phyloP scores from a whole-genome alignment of 495 filamentous ascomycete genomes.

The Aspergillus incahuasiensis region DNA sequence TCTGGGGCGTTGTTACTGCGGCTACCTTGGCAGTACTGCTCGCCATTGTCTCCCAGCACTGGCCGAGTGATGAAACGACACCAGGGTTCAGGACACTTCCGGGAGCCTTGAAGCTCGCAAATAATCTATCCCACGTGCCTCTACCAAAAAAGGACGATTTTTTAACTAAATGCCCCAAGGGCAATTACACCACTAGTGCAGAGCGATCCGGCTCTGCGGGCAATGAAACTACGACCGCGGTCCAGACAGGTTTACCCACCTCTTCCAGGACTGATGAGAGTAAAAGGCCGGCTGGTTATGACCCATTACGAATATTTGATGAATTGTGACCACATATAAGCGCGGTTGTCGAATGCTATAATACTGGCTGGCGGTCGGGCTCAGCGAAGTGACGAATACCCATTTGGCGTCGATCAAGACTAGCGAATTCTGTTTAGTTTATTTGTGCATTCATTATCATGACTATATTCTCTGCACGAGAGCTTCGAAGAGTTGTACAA shows the following conservation, averaged over 20 bases:
- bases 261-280: slow-evolving; percentile 1
- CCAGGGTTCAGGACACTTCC: not conserved
- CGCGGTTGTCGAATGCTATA: too few species aligned
- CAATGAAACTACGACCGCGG: slow-evolving; percentile 13
- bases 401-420: not conserved
- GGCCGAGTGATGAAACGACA: slow-evolving; percentile 10
- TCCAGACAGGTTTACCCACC: slow-evolving; percentile 3
- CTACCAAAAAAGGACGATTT: not conserved
- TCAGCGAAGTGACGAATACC: not conserved
- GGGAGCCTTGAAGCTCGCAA: not conserved
- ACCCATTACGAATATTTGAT: slow-evolving; percentile 32
- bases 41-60: slow-evolving; percentile 37
- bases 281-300: slow-evolving; percentile 16
- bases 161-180: not conserved
- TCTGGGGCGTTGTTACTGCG: slow-evolving; percentile 51
- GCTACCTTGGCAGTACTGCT: slow-evolving; percentile 37
- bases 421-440: not conserved
- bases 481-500: not conserved
- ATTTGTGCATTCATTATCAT: slow-evolving; percentile 3
- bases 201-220: slow-evolving; percentile 21
- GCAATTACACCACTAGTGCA: slow-evolving; percentile 8
- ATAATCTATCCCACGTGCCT: not conserved
- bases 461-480: not conserved
- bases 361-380: too few species aligned
- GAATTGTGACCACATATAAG: slow-evolving; percentile 25